phyloP scores from a whole-genome alignment of 441 rosid species.

The Mallotus repandus region DNA sequence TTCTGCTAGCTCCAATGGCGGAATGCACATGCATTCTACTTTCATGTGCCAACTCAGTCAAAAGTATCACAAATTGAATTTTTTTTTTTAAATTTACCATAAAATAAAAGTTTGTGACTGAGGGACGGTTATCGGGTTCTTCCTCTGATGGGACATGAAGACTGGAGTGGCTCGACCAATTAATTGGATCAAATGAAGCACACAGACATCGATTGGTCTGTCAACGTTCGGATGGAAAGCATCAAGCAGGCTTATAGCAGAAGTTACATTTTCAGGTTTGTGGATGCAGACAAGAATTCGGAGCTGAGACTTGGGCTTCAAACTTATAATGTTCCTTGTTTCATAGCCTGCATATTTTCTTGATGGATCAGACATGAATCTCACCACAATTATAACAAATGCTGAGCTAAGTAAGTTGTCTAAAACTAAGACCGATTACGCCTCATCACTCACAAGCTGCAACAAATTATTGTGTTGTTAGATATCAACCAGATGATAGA shows the following conservation, averaged over 20 bases:
- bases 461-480: not conserved
- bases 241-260: slow-evolving; percentile 34
- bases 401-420: slow-evolving; percentile 4
- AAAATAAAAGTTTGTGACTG: too few relatives aligned
- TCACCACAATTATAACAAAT: slow-evolving; percentile 37
- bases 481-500: too few relatives aligned
- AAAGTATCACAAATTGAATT: too few relatives aligned
- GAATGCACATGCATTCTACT: too few relatives aligned
- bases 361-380: slow-evolving; percentile 46
- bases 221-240: slow-evolving; percentile 27
- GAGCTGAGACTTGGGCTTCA: slow-evolving; percentile 24
- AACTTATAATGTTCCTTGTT: slow-evolving; percentile 39
- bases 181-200: slow-evolving; percentile 47
- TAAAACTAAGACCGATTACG: not conserved
- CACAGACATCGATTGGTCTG: slow-evolving; percentile 31
- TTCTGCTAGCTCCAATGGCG: too few relatives aligned
- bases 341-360: slow-evolving; percentile 45
- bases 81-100: too few relatives aligned
- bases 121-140: too few relatives aligned
- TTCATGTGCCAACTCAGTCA: too few relatives aligned
- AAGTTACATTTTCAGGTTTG: slow-evolving; percentile 36
- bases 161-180: slow-evolving; percentile 25
- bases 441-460: slow-evolving; percentile 17
- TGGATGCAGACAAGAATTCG: slow-evolving; percentile 50
- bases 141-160: too few relatives aligned